phyloP scores from a whole-genome alignment of 148 eudicot genomes.

The Selenicereus undatus region DNA sequence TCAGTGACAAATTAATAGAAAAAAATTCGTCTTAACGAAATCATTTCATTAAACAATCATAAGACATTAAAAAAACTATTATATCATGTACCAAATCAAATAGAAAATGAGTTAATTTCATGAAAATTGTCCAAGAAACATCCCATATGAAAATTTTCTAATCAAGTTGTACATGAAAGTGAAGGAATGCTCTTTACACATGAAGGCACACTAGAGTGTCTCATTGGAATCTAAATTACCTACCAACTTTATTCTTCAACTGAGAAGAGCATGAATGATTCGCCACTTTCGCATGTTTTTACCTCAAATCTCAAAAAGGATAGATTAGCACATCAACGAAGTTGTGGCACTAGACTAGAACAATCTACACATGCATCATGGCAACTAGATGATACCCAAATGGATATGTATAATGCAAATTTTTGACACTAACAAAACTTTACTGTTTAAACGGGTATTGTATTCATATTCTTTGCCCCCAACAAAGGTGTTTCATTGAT shows the following conservation, averaged over 20 bases:
- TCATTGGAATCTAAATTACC: neutral
- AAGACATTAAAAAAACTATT: no score
- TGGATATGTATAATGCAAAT: neutral
- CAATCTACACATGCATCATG: neutral
- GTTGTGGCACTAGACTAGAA: neutral
- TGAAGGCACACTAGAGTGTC: neutral
- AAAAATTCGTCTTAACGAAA: no score
- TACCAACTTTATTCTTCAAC: neutral
- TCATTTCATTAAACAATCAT: no score
- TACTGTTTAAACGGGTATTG: neutral
- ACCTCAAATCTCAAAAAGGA: conserved; percentile 1
- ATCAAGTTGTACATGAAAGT: neutral
- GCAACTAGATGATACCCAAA: neutral
- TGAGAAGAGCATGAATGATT: neutral
- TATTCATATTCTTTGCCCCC: neutral
- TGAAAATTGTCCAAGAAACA: no score
- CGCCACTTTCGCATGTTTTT: conserved; percentile 3
- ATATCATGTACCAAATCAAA: no score
- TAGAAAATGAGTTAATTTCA: no score
- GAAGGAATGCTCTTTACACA: neutral
- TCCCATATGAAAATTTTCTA: no score
- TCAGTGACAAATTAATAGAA: no score
- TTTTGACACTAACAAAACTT: neutral
- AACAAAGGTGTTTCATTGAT: conserved; percentile 2
- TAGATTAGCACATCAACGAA: conserved; percentile 7